Base-by-base conservation (phyloP, 192 early-diverging fungal genomes). In the Linnemannia exigua region DNA sequence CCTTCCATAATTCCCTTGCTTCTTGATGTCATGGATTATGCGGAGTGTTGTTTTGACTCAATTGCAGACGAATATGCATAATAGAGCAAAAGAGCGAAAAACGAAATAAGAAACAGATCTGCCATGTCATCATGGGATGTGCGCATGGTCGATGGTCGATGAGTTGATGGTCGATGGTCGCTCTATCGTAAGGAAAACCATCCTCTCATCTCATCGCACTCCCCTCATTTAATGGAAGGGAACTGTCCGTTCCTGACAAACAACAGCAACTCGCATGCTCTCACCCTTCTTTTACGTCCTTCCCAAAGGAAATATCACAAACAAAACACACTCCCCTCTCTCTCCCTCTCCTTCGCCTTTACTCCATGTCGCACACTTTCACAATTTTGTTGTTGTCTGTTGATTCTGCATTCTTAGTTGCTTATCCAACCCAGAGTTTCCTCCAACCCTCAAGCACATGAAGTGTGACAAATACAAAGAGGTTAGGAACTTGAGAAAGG, bases 371-470 rank as follows among this genome's bases (percentile, higher is more conserved):
- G 41, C 41, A 44, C 41, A 44, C 41, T 44, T 9, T 44, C n/a
- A 44, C 41, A 44, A 44, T 6, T 44, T 9, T 44, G 3, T 44
- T 44, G 41, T 44, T 44, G 3, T 44, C n/a, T n/a, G n/a, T n/a
- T n/a, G n/a, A n/a, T n/a, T 44, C 9, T 9, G 41, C 25, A 31
- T 63, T 63, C 58, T 63, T 63, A 25, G 52, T 31, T 63, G 58
- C 28, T 63, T 63, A 63, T 63, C 58, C 58, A 63, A 63, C 58
- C 58, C 58, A 63, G 22, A 47, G 15, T 6, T n/a, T n/a, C n/a
- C n/a, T 63, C 58, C 58, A 63, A 63, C 58, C 58, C 58, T 31
- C 41, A 9, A 44, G 41, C 58, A 63, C 58, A 63, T 63, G 58
- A 63, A 63, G 9, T 25, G 3, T 15, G 28, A 50, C 9, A 31